These are phyloP conservation scores for Fusarium ambrosium DNA, from an alignment of 2,329 filamentous ascomycete genomes.

Conservation along the genomic window DNA sequence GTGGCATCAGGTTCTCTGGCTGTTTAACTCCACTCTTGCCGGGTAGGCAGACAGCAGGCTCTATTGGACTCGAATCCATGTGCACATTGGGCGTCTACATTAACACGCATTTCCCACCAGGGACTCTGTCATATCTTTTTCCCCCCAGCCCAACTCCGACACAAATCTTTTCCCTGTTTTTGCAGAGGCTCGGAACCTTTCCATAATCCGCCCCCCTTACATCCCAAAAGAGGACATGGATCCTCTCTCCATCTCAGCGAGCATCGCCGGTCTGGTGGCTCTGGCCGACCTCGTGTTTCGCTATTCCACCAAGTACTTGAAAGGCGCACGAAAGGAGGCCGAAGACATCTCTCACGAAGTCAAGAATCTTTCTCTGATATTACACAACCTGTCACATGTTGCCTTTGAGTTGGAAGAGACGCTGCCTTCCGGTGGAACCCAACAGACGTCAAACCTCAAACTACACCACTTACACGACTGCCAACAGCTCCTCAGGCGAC, in stretches of 20 bases:
- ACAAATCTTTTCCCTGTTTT: not conserved
- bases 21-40: too few relatives aligned
- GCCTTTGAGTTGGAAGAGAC: conserved; percentile 13
- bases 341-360: conserved; percentile 4
- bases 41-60: too few relatives aligned
- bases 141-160: not conserved
- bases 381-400: conserved; percentile 4
- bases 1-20: too few relatives aligned
- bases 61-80: too few relatives aligned
- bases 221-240: not conserved
- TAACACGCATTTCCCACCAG: not conserved
- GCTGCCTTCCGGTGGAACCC: not conserved
- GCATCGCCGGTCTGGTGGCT: conserved; percentile 8
- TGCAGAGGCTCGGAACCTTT: not conserved
- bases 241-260: conserved; percentile 8
- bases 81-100: not conserved
- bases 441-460: not conserved
- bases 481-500: not conserved
- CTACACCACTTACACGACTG: conserved; percentile 15
- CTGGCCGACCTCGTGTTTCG: conserved; percentile 29
- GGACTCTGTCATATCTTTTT: too few relatives aligned
- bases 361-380: not conserved
- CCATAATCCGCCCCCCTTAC: too few relatives aligned
- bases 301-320: not conserved
- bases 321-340: conserved; percentile 2